Conservation (phyloP, 2,329 filamentous ascomycete species). For the Trichophyton equinum region DNA sequence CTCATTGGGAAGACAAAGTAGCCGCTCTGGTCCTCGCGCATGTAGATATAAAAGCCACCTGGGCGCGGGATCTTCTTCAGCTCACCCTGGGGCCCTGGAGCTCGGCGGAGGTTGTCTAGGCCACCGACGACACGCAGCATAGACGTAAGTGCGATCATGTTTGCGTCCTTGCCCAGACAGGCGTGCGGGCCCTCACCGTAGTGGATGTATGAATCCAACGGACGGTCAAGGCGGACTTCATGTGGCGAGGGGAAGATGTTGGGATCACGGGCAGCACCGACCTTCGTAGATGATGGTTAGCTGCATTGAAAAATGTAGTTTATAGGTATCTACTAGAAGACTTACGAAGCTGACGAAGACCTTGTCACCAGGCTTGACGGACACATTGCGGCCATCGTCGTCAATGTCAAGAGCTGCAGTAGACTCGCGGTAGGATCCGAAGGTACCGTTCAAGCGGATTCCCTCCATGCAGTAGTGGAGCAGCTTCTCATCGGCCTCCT, state of each 20-base stretch:
- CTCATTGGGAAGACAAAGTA: slow-evolving; percentile 36
- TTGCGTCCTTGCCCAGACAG: slow-evolving; percentile 34
- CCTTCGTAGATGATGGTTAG: slow-evolving; percentile 40
- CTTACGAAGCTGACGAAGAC: slow-evolving; percentile 46
- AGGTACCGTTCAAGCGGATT: slow-evolving; percentile 37
- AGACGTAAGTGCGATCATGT: slow-evolving; percentile 30
- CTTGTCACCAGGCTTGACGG: slow-evolving; percentile 33
- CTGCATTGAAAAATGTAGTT: slow-evolving; percentile 45
- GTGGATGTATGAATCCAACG: slow-evolving; percentile 29
- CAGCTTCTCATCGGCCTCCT: slow-evolving; percentile 18
- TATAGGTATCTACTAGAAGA: slow-evolving; percentile 31
- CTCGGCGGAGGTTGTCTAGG: slow-evolving; percentile 36
- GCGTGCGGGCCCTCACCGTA: slow-evolving; percentile 39
- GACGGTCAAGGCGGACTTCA: slow-evolving; percentile 35
- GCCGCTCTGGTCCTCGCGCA: slow-evolving; percentile 40
- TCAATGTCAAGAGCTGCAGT: slow-evolving; percentile 26
- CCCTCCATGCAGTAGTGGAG: slow-evolving; percentile 19
- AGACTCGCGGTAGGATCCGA: slow-evolving; percentile 40
- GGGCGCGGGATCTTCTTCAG: slow-evolving; percentile 40
- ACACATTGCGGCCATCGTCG: slow-evolving; percentile 28
- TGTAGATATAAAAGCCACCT: slow-evolving; percentile 36
- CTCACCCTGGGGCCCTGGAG: slow-evolving; percentile 35
- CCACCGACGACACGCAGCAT: slow-evolving; percentile 34
- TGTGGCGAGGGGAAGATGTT: slow-evolving; percentile 27
- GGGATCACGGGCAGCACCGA: slow-evolving; percentile 26